Evolutionary conservation across 768 basidiomycete genomes (phyloP).

Genomic region (Calocybe gangraenosa): DNA sequence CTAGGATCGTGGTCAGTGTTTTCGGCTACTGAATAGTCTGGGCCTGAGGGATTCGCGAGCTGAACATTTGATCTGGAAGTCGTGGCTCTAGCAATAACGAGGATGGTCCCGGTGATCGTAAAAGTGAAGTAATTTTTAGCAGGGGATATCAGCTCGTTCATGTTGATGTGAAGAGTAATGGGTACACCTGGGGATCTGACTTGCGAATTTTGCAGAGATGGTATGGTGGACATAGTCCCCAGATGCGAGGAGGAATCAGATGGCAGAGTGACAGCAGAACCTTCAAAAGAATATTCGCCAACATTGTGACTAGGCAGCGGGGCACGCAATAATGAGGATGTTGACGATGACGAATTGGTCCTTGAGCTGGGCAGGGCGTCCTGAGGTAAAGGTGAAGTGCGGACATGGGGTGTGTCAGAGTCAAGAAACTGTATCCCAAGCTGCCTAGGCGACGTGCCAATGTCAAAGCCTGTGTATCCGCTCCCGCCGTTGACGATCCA

Average conservation of each 20-base stretch:
- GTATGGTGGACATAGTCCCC: slow-evolving; percentile 42
- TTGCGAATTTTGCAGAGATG: slow-evolving; percentile 36
- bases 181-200: slow-evolving; percentile 50
- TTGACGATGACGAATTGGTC: slow-evolving; percentile 39
- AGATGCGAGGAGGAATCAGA: slow-evolving; percentile 29
- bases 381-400: slow-evolving; percentile 18
- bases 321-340: slow-evolving; percentile 67
- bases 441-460: slow-evolving; percentile 35
- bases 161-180: slow-evolving; percentile 74
- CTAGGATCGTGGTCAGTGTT: slow-evolving; percentile 31
- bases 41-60: slow-evolving; percentile 12
- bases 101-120: slow-evolving; percentile 58
- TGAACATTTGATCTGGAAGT: slow-evolving; percentile 22
- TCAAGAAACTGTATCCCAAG: slow-evolving; percentile 32
- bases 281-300: slow-evolving; percentile 77
- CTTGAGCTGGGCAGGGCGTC: slow-evolving; percentile 21
- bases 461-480: slow-evolving; percentile 72
- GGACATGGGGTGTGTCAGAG: slow-evolving; percentile 28
- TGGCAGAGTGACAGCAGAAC: slow-evolving; percentile 31
- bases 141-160: slow-evolving; percentile 70
- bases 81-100: slow-evolving; percentile 46
- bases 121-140: slow-evolving; percentile 64
- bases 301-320: slow-evolving; percentile 64
- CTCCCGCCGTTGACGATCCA: slow-evolving; percentile 63
- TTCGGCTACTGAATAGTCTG: slow-evolving; percentile 13